phyloP scores from a whole-genome alignment of 345 rosid species.

The Gossypium herbaceum region DNA sequence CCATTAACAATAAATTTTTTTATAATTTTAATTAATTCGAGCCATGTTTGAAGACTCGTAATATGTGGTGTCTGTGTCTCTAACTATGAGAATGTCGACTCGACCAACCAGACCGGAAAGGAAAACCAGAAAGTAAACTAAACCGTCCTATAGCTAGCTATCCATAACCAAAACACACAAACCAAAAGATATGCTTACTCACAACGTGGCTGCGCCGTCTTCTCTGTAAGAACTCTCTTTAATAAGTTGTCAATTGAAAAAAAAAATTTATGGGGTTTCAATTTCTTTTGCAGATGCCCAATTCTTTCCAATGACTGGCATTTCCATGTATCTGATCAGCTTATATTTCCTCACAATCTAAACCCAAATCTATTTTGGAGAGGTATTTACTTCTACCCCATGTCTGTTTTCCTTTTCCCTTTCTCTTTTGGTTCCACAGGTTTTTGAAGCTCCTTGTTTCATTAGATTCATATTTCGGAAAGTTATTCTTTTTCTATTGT shows the following conservation, averaged over 20 bases:
- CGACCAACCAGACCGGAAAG: background rate
- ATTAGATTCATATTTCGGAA: background rate
- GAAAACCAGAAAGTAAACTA: background rate
- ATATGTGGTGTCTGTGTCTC: no score
- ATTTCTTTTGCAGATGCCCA: conserved; percentile 28
- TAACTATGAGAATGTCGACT: background rate
- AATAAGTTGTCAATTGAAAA: background rate
- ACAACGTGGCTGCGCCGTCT: conserved; percentile 8
- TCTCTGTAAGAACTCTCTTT: background rate
- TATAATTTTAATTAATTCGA: no score
- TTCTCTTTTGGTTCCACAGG: background rate
- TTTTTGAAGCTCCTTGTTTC: background rate
- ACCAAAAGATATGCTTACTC: background rate
- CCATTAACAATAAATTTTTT: no score
- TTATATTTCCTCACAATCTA: conserved; percentile 13
- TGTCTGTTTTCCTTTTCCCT: background rate
- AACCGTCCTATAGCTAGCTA: background rate
- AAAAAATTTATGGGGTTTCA: background rate
- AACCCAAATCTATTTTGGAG: conserved; percentile 14
- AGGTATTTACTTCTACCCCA: conserved; percentile 16
- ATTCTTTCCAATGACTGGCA: conserved; percentile 18
- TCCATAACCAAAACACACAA: background rate
- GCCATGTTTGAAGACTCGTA: no score
- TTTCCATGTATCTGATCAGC: conserved; percentile 19
- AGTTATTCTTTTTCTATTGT: background rate